phyloP scores from a whole-genome alignment of 352 stramenopile genomes.

The Phytopythium boreale region DNA sequence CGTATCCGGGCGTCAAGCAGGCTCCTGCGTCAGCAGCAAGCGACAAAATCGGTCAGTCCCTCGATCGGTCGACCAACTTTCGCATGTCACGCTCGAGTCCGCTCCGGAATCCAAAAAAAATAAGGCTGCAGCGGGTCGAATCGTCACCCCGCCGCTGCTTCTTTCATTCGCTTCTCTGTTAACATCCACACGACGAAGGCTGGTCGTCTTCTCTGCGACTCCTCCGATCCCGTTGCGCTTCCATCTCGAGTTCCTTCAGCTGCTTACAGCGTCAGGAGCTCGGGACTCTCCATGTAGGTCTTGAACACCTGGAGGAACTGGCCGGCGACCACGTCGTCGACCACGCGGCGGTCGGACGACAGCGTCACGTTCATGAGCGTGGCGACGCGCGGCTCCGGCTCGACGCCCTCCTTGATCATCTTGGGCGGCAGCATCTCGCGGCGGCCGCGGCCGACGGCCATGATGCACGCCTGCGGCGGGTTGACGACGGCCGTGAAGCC shows the following conservation, averaged over 20 bases:
- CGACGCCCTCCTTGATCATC: conserved; percentile 36
- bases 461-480: conserved; percentile 97
- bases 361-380: conserved; percentile 97
- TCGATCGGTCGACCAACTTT: neutral
- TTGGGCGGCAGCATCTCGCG: conserved; percentile 78
- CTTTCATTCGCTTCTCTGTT: conserved; percentile 2
- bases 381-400: conserved; percentile 83
- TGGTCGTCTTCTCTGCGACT: neutral
- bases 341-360: conserved; percentile 95
- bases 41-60: neutral
- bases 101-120: neutral
- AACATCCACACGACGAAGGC: neutral
- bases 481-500: conserved; percentile 99
- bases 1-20: neutral
- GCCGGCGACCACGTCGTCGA: conserved; percentile 95
- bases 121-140: neutral
- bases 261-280: conserved; percentile 79
- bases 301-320: conserved; percentile 97
- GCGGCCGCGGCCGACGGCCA: conserved; percentile 95
- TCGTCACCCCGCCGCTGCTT: neutral
- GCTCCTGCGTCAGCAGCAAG: neutral
- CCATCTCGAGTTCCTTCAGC: neutral
- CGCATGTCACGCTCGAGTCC: neutral
- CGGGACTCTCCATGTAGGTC: conserved; percentile 95
- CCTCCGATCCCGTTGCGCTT: neutral